Conservation (phyloP, 2,329 filamentous ascomycete genomes). For the Apiospora arundinis region DNA sequence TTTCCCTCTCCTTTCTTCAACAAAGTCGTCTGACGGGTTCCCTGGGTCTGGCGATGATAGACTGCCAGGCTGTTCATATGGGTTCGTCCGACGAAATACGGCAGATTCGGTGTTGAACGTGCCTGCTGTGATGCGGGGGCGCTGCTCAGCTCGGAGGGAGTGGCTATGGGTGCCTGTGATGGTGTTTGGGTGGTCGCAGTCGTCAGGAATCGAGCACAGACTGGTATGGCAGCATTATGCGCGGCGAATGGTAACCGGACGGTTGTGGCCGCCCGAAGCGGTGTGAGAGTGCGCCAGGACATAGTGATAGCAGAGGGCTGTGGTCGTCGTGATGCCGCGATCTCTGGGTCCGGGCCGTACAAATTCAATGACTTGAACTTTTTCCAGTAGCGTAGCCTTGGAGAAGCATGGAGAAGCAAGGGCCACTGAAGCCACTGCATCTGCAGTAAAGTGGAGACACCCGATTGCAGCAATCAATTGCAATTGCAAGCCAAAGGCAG, state of each 20-base stretch:
- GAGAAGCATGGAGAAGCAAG: neutral
- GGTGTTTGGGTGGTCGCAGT: neutral
- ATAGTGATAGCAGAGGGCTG: neutral
- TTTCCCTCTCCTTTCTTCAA: constrained; percentile 84
- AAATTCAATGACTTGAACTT: constrained; percentile 8
- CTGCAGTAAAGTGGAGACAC: neutral
- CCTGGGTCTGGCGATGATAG: constrained; percentile 75
- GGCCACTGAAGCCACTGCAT: neutral
- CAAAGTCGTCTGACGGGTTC: constrained; percentile 75
- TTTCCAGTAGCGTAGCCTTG: neutral
- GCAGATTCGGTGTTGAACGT: constrained; percentile 43
- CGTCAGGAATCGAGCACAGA: neutral
- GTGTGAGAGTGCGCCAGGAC: neutral
- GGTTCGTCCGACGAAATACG: constrained; percentile 78
- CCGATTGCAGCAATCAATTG: neutral
- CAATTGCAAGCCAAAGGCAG: too few species aligned
- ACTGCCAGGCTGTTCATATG: constrained; percentile 74
- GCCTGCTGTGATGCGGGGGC: neutral
- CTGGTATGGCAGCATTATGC: neutral
- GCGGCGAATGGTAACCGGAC: constrained; percentile 9
- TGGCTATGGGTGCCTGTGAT: neutral
- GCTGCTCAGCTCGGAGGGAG: constrained; percentile 1
- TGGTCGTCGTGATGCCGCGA: constrained; percentile 6
- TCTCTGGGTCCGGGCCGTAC: neutral
- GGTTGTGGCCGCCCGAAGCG: constrained; percentile 7